Conservation (phyloP, 495 filamentous ascomycete species). For the Penicilliopsis zonata region DNA sequence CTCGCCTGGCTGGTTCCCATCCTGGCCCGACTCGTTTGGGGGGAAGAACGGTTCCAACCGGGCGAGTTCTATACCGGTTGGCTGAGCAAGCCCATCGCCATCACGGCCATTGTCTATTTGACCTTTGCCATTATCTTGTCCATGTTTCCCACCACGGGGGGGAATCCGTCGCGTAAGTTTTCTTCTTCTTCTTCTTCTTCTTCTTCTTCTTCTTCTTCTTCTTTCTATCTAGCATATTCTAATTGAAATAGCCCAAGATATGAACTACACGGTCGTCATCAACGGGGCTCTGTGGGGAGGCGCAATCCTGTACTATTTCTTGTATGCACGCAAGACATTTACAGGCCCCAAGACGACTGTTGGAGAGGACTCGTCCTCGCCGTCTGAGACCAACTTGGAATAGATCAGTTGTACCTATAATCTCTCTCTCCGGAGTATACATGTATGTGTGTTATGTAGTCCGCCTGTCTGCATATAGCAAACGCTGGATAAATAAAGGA, state of each 20-base stretch:
- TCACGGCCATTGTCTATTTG: conserved; percentile 38
- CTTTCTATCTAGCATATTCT: background rate
- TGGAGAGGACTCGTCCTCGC: background rate
- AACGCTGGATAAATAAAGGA: no score
- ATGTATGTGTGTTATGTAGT: no score
- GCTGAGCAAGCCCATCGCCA: conserved; percentile 36
- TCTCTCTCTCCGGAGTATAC: no score
- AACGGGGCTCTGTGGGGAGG: conserved; percentile 50
- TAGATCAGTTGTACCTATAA: background rate
- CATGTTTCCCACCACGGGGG: conserved; percentile 44
- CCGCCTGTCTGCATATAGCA: no score
- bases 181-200: background rate
- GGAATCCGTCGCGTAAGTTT: conserved; percentile 34
- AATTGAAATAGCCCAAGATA: conserved; percentile 26
- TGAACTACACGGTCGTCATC: conserved; percentile 59
- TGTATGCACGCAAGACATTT: conserved; percentile 59
- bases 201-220: background rate
- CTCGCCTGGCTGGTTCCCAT: conserved; percentile 48
- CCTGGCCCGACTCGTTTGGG: conserved; percentile 47
- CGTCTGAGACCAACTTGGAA: background rate
- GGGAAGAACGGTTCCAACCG: conserved; percentile 40
- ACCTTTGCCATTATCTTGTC: conserved; percentile 39
- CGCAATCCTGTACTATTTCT: conserved; percentile 47
- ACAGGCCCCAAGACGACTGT: conserved; percentile 61
- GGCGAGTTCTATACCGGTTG: conserved; percentile 45